These are phyloP conservation scores for Ophiostoma sp. DNA, from an alignment of 2,329 filamentous ascomycete species.

Conservation along the genomic window DNA sequence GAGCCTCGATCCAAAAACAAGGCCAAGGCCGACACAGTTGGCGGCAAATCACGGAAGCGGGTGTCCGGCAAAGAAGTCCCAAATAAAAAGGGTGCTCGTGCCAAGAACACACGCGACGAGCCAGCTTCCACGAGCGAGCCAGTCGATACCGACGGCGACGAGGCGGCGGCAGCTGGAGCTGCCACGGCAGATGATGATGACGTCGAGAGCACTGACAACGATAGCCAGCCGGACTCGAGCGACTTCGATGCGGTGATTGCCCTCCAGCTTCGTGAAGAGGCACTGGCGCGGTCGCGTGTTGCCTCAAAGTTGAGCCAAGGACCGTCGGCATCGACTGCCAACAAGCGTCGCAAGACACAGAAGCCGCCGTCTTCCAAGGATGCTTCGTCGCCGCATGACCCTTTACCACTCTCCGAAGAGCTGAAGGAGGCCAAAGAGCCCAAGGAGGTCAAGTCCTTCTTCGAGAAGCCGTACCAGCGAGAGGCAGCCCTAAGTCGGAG, in stretches of 20 bases:
- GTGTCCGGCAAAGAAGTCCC: slow-evolving; percentile 24
- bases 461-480: slow-evolving; percentile 70
- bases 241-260: slow-evolving; percentile 67
- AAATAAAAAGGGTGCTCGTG: slow-evolving; percentile 7
- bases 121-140: background rate
- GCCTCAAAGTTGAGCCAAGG: slow-evolving; percentile 31
- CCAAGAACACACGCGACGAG: background rate
- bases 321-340: slow-evolving; percentile 36
- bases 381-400: background rate
- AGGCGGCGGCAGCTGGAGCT: slow-evolving; percentile 32
- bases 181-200: slow-evolving; percentile 24
- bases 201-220: slow-evolving; percentile 31
- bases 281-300: slow-evolving; percentile 35
- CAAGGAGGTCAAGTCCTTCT: slow-evolving; percentile 80
- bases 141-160: slow-evolving; percentile 12
- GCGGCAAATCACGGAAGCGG: slow-evolving; percentile 24
- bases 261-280: slow-evolving; percentile 70
- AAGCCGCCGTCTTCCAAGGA: background rate
- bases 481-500: slow-evolving; percentile 70
- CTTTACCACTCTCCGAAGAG: slow-evolving; percentile 14
- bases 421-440: slow-evolving; percentile 33
- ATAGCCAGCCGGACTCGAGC: slow-evolving; percentile 57
- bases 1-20: slow-evolving; percentile 26
- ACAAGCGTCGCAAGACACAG: slow-evolving; percentile 26
- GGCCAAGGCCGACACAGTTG: slow-evolving; percentile 21